Base-by-base conservation (phyloP, 768 basidiomycete genomes). In the Ramaria sp. region DNA sequence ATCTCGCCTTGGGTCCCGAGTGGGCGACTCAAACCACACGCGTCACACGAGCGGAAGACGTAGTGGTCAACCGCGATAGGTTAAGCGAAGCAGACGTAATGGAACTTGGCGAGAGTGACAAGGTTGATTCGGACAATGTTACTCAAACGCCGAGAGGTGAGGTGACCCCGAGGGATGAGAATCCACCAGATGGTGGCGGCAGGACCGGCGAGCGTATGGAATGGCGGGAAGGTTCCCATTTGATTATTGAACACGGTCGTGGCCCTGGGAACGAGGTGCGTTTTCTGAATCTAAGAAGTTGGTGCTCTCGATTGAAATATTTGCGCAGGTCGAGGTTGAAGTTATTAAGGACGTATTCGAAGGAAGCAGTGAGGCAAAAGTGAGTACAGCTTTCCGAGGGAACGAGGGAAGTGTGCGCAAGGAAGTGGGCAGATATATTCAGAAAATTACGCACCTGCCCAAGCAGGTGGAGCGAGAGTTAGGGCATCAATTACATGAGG, bases 1-100 rank as follows among this genome's bases (percentile, higher is more conserved):
- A 70, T 39, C 61, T 67, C 37, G 69, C 74, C 30, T 60, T 33
- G 60, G 72, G 74, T 42, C 88, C 93, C 0, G 91, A 93, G 46
- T 96, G 93, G 91, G 77, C 90, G 9, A 83, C 80, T 49, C 84
- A 88, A 61, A 85, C 87, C 17, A 75, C 82, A 37, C 76, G 82
- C 39, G 82, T 94, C 51, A 73, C 75, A 12, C 79, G 84, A 0
- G 84, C 79, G 4, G 84, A 86, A 52, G 85, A 87, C 46, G 83
- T 95, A 59, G 78, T 91, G 37, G 86, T 95, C 66, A 95, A 96
- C 65, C 78, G 89, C 20, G 93, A 95, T 65, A 71, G 70, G 45
- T 71, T 73, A 51, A 19, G 19, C 24, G 39, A 37, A 11, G 42
- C 42, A 7, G 70, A 69, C 39, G 72, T 71, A 15, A 76, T 80